Evolutionary conservation across 345 rosid species (phyloP).

Genomic region (Eucalyptus lansdowneana): DNA sequence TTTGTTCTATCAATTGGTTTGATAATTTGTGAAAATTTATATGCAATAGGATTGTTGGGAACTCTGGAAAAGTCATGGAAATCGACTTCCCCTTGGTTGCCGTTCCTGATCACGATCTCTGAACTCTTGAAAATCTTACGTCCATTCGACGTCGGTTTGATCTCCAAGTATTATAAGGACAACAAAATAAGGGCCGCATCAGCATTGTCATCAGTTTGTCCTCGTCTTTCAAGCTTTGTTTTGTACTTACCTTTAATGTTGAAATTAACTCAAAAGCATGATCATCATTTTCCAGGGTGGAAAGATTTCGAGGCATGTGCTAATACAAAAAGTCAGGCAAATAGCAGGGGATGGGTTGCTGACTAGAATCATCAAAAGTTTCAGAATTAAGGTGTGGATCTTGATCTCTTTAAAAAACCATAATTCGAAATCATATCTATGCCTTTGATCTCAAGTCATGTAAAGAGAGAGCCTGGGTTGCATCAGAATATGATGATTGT

Average conservation of each 20-base stretch:
- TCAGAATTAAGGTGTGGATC: constrained; percentile 25
- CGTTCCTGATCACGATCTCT: constrained; percentile 47
- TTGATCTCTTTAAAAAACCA: not conserved
- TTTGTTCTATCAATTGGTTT: not conserved
- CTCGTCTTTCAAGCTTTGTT: not conserved
- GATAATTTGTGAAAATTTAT: not conserved
- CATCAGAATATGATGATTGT: not conserved
- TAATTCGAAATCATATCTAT: not conserved
- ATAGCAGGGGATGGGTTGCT: constrained; percentile 68
- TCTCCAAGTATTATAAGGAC: constrained; percentile 40
- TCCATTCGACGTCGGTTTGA: constrained; percentile 15
- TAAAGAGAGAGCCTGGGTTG: not conserved
- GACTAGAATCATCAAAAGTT: constrained; percentile 50
- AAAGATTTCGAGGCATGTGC: constrained; percentile 46
- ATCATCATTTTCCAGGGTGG: constrained; percentile 18
- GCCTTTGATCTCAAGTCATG: not conserved
- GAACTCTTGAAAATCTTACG: constrained; percentile 46
- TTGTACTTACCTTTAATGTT: not conserved
- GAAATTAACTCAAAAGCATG: not conserved
- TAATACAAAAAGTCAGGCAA: constrained; percentile 40
- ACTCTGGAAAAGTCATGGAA: constrained; percentile 7
- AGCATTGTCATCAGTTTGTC: not conserved
- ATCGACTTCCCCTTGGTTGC: constrained; percentile 74
- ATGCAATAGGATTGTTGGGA: constrained; percentile 13
- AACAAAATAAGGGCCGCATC: constrained; percentile 15